Conservation (phyloP, 2,329 filamentous ascomycete species). For the Fusarium oligoseptatum region DNA sequence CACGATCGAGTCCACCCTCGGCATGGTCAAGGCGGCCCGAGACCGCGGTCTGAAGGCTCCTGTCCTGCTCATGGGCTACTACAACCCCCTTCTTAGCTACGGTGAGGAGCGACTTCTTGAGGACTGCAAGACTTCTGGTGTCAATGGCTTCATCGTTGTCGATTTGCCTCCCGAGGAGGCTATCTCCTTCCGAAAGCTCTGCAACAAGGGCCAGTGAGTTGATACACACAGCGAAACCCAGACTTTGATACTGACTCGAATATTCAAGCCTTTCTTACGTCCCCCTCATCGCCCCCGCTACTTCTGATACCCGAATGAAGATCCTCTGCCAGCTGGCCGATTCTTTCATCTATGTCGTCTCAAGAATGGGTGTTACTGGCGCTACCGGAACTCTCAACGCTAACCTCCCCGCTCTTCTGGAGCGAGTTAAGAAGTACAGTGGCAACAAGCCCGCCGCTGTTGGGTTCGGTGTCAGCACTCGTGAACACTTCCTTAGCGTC, state of each 20-base stretch:
- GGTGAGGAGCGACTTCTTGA: constrained; percentile 90
- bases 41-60: constrained; percentile 82
- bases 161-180: constrained; percentile 97
- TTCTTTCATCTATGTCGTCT: constrained; percentile 99
- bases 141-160: constrained; percentile 97
- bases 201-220: constrained; percentile 78
- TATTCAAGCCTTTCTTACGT: constrained; percentile 85
- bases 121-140: constrained; percentile 85
- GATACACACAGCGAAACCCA: background rate
- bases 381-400: constrained; percentile 86
- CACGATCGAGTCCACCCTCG: constrained; percentile 81
- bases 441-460: constrained; percentile 91
- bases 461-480: constrained; percentile 95
- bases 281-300: constrained; percentile 94
- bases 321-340: constrained; percentile 96
- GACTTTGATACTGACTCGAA: background rate
- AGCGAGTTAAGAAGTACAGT: constrained; percentile 91
- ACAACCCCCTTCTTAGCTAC: constrained; percentile 94
- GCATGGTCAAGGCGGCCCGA: constrained; percentile 87
- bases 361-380: constrained; percentile 95
- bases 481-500: constrained; percentile 91
- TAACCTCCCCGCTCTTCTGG: constrained; percentile 83
- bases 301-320: constrained; percentile 93
- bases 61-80: constrained; percentile 97
- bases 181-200: constrained; percentile 88